Evolutionary conservation across 225 moss, liverwort and hornwort genomes (phyloP), one percentile per base, ranked within the genome.

Genomic region (Bryum argenteum): DNA sequence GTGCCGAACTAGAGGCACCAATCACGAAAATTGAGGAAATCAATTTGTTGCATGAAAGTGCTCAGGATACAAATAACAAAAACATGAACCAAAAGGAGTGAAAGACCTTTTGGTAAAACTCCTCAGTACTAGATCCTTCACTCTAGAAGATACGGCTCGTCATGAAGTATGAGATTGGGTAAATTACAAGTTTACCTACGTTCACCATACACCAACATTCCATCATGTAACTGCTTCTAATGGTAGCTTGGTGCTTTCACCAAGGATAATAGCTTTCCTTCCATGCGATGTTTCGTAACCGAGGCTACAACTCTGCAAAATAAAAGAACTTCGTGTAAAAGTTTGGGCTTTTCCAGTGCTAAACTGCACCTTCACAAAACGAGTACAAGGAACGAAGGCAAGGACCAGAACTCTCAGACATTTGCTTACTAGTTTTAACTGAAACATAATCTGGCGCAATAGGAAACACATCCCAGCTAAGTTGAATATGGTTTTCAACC

Each of bases 191-290:
- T 41, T 21, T 52, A 23, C 17, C 51, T 61, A 40, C 1, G 39
- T 40, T 52, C 61, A n/a, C 54, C 41, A 68, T 6, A 48, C 17
- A 48, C 39, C 22, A 9, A 22, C 10, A 39, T 59, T 50, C 12
- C 61, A 40, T 39, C 21, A 10, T 23, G 51, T 51, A 71, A 17
- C 39, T 21, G 51, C 51, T 61, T 51, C 71, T 61, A 51, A 61
- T 47, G 16, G 16, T 47, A 47, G 70, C 45, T 70, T 33, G 44
- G 58, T 21, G 22, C 22, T 38, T 22, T 22, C 61, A 53, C 40
- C 8, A 13, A 12, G n/a, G 39, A 39, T 17, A 22, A 40, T 53
- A 8, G 24, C 37, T 71, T 61, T 51, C 16, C 23, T 40, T 52
- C 71, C 16, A 38, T 40, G 17, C 17, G 17, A 61, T 52, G 40